Conservation (phyloP, 2,329 filamentous ascomycete species). For the Penicillium sp. region DNA sequence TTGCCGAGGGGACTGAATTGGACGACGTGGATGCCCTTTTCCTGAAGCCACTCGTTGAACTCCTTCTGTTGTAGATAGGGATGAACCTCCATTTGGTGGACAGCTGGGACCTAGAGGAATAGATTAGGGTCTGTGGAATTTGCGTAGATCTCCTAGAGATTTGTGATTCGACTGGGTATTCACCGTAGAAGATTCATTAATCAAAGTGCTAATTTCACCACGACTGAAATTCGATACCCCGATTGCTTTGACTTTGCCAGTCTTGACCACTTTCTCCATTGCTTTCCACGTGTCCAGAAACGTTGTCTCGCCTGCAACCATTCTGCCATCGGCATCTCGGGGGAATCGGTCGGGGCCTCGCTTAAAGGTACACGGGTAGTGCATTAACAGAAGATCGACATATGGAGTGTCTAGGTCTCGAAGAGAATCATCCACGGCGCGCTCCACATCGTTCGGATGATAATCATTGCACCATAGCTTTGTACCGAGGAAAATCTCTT, state of each 20-base stretch:
- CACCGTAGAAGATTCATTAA: constrained; percentile 25
- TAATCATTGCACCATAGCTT: constrained; percentile 66
- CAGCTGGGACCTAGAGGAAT: constrained; percentile 51
- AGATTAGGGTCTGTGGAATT: constrained; percentile 44
- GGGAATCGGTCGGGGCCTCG: constrained; percentile 20
- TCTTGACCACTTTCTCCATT: constrained; percentile 31
- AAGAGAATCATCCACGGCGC: constrained; percentile 61
- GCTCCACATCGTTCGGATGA: constrained; percentile 61
- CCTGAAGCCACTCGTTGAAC: constrained; percentile 56
- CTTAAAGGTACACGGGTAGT: constrained; percentile 45
- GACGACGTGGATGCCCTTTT: constrained; percentile 59
- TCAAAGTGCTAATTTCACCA: constrained; percentile 39
- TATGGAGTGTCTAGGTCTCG: constrained; percentile 65
- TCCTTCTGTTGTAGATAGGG: constrained; percentile 56
- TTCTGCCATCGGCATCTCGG: constrained; percentile 61
- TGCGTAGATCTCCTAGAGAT: not conserved
- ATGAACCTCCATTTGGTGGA: constrained; percentile 69
- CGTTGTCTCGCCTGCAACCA: constrained; percentile 58
- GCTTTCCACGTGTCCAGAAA: constrained; percentile 34
- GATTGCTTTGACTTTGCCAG: constrained; percentile 13
- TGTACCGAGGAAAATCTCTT: constrained; percentile 49
- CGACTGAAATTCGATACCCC: constrained; percentile 35
- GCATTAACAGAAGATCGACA: constrained; percentile 68
- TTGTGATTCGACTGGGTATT: not conserved
- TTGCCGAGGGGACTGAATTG: constrained; percentile 65